A percentile compares a stretch with the other conserved stretches of the same genome.
Conservation (phyloP, 176 grass and related monocot species). For the Pontederia crassipes region DNA sequence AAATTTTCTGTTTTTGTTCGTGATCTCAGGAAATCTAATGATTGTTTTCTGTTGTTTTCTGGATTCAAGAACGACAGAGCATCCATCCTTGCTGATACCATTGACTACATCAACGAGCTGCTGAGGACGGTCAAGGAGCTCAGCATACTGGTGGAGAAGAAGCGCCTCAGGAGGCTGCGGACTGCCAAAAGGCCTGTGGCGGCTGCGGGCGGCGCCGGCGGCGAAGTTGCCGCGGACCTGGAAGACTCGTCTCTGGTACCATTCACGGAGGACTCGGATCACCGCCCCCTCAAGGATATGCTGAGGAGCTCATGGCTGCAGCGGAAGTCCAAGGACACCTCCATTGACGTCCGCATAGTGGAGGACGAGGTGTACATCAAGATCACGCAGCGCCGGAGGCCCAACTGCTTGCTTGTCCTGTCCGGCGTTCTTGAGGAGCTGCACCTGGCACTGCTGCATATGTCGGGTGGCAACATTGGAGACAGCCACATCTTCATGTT, state of each 20-base stretch:
- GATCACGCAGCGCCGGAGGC: slow-evolving; percentile 63
- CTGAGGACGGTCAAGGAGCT: slow-evolving; percentile 61
- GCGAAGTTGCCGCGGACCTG: slow-evolving; percentile 6
- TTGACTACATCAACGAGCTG: slow-evolving; percentile 73
- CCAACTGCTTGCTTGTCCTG: slow-evolving; percentile 47
- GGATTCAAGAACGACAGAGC: slow-evolving; percentile 43
- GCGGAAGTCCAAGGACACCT: slow-evolving; percentile 66
- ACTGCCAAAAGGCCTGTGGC: slow-evolving; percentile 25
- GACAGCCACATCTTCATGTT: slow-evolving; percentile 92
- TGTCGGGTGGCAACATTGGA: slow-evolving; percentile 80
- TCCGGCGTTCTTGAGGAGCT: slow-evolving; percentile 61
- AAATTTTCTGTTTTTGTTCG: too few species aligned
- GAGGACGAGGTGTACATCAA: slow-evolving; percentile 97
- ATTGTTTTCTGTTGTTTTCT: neutral
- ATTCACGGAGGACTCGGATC: neutral
- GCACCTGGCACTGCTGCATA: slow-evolving; percentile 62
- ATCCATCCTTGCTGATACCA: slow-evolving; percentile 56
- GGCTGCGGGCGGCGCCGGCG: neutral
- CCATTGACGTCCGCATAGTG: slow-evolving; percentile 84
- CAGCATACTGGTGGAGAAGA: slow-evolving; percentile 58
- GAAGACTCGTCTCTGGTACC: slow-evolving; percentile 27
- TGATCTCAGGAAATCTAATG: neutral
- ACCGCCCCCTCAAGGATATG: slow-evolving; percentile 4
- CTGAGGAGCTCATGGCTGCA: slow-evolving; percentile 87
- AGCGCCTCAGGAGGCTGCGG: slow-evolving; percentile 29